Evolutionary conservation across 805 yeast species (phyloP).

Genomic region (Schwanniomyces sp.): DNA sequence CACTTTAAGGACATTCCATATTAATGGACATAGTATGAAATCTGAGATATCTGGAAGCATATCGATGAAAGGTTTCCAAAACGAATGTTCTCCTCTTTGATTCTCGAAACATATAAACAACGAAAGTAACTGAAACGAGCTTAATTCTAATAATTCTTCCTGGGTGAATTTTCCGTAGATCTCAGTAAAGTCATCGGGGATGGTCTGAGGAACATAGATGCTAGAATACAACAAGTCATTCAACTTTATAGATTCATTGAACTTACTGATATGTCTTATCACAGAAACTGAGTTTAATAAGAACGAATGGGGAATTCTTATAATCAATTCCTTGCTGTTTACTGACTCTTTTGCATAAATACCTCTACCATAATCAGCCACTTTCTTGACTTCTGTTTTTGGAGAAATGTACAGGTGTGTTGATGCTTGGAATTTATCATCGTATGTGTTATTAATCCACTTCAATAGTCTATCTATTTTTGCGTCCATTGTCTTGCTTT

Average conservation of each 20-base stretch:
- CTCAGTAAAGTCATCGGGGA: conserved; percentile 21
- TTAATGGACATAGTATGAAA: conserved; percentile 57
- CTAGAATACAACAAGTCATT: conserved; percentile 16
- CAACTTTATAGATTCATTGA: conserved; percentile 36
- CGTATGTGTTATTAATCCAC: conserved; percentile 29
- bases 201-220: conserved; percentile 21
- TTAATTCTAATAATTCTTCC: conserved; percentile 39
- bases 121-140: conserved; percentile 61
- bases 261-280: conserved; percentile 39
- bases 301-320: conserved; percentile 57
- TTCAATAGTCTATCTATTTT: conserved; percentile 18
- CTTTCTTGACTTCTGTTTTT: conserved; percentile 41
- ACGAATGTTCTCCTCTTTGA: conserved; percentile 39
- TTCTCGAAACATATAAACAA: conserved; percentile 50
- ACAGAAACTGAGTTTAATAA: conserved; percentile 60
- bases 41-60: conserved; percentile 61
- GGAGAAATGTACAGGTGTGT: conserved; percentile 33
- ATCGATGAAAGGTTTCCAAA: conserved; percentile 69
- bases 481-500: conserved; percentile 4
- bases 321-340: conserved; percentile 41
- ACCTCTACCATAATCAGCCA: conserved; percentile 57
- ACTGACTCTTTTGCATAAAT: conserved; percentile 46
- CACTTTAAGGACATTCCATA: conserved; percentile 49
- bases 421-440: conserved; percentile 18
- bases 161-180: conserved; percentile 30